phyloP scores from a whole-genome alignment of 352 stramenopile genomes.

The Pythium diclinum region DNA sequence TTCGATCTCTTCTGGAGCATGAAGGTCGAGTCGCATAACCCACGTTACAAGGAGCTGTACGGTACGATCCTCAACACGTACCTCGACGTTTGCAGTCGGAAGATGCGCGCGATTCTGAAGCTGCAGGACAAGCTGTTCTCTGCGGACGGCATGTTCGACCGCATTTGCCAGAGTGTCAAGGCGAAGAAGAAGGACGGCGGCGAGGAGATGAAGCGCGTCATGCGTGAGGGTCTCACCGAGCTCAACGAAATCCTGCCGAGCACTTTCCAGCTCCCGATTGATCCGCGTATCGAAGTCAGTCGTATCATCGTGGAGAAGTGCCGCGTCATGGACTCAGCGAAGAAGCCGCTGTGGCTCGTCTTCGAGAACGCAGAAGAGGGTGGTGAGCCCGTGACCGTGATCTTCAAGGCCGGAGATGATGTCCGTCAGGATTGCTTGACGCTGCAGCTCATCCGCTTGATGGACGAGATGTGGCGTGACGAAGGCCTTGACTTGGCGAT shows the following conservation, averaged over 20 bases:
- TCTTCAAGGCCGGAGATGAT: constrained; percentile 95
- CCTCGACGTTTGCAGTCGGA: constrained; percentile 82
- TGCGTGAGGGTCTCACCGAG: constrained; percentile 77
- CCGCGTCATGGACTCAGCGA: constrained; percentile 89
- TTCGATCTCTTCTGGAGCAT: constrained; percentile 90
- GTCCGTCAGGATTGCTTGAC: constrained; percentile 95
- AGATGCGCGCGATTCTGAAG: constrained; percentile 91
- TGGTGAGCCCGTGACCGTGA: constrained; percentile 78
- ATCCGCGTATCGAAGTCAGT: constrained; percentile 79
- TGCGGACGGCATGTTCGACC: constrained; percentile 72
- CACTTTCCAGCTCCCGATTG: constrained; percentile 86
- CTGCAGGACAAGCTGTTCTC: constrained; percentile 87
- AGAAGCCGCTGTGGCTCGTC: constrained; percentile 86
- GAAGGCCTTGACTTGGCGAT: constrained; percentile 90
- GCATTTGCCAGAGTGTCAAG: constrained; percentile 83
- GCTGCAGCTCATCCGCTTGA: constrained; percentile 89
- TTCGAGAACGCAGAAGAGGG: constrained; percentile 84
- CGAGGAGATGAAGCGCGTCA: constrained; percentile 80
- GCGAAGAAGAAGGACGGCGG: constrained; percentile 75
- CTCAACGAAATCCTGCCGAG: constrained; percentile 79
- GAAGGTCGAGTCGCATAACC: constrained; percentile 86
- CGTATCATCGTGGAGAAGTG: constrained; percentile 86
- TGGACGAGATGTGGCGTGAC: constrained; percentile 92
- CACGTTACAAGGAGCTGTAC: constrained; percentile 77
- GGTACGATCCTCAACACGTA: constrained; percentile 82